Percentiles rank a stretch among this genome's conserved stretches.
Evolutionary conservation across 331 rosid genomes (phyloP).

Genomic region (Acacia pycnantha): DNA sequence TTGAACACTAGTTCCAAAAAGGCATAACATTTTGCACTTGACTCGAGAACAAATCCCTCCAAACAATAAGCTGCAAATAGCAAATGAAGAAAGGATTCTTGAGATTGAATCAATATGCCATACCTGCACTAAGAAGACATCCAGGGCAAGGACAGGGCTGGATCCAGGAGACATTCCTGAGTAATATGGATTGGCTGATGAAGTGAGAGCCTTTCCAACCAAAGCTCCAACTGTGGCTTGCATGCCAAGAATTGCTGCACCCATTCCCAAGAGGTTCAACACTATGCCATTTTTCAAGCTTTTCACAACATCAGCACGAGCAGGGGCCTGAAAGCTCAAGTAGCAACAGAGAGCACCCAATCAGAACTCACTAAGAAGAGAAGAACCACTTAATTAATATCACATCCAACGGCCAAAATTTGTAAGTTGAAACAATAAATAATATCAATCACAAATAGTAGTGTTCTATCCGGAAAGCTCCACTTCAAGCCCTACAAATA

Average conservation of each 20-base stretch:
- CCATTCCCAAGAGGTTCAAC: slow-evolving; percentile 86
- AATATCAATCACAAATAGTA: neutral
- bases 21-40: neutral
- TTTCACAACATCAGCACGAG: slow-evolving; percentile 93
- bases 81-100: slow-evolving; percentile 4
- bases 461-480: neutral
- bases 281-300: slow-evolving; percentile 78
- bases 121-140: slow-evolving; percentile 98
- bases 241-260: slow-evolving; percentile 94
- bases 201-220: slow-evolving; percentile 96
- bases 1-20: neutral
- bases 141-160: slow-evolving; percentile 94
- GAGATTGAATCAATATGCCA: neutral
- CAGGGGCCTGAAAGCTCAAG: slow-evolving; percentile 73
- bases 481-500: neutral
- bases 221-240: slow-evolving; percentile 92
- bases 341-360: neutral
- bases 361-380: slow-evolving; percentile 7
- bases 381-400: neutral
- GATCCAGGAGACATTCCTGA: slow-evolving; percentile 82
- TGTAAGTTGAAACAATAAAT: neutral
- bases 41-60: neutral
- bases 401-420: neutral
- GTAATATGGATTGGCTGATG: slow-evolving; percentile 81
- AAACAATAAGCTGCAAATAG: neutral